Evolutionary conservation across 805 yeast species (phyloP).

Genomic region (Pichia californica): DNA sequence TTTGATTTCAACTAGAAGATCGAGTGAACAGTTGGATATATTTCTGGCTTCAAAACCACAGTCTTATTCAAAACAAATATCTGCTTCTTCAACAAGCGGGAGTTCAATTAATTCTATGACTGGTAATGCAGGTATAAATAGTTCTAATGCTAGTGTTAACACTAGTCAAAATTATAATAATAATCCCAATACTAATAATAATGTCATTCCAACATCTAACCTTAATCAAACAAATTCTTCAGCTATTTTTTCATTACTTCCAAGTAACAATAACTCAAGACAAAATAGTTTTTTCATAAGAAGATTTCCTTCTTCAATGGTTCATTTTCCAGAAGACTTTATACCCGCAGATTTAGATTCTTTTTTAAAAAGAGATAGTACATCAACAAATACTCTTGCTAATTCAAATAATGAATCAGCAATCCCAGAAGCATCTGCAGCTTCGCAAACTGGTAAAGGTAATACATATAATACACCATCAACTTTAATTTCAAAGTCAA

Average conservation of each 20-base stretch:
- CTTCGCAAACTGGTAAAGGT: too few species aligned
- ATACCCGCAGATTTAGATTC: slow-evolving; percentile 29
- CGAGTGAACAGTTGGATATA: slow-evolving; percentile 46
- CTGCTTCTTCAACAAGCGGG: not conserved
- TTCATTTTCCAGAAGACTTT: slow-evolving; percentile 24
- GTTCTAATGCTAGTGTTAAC: not conserved
- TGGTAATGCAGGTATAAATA: not conserved
- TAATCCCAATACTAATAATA: not conserved
- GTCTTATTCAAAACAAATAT: not conserved
- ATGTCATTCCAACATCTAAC: not conserved
- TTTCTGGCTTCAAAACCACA: slow-evolving; percentile 29
- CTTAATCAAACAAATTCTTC: too few species aligned
- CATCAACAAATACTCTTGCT: not conserved
- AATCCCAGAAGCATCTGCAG: too few species aligned
- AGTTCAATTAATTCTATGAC: not conserved
- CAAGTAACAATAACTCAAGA: slow-evolving; percentile 15
- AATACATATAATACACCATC: too few species aligned
- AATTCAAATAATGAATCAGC: not conserved
- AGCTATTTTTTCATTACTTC: not conserved
- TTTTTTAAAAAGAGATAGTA: slow-evolving; percentile 32
- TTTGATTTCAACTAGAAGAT: slow-evolving; percentile 31
- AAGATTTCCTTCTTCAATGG: slow-evolving; percentile 26
- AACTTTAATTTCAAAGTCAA: not conserved
- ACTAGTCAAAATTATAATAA: not conserved
- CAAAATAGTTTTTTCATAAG: slow-evolving; percentile 25